Evolutionary conservation across 768 basidiomycete species (phyloP).

Genomic region (Boletus sp.): DNA sequence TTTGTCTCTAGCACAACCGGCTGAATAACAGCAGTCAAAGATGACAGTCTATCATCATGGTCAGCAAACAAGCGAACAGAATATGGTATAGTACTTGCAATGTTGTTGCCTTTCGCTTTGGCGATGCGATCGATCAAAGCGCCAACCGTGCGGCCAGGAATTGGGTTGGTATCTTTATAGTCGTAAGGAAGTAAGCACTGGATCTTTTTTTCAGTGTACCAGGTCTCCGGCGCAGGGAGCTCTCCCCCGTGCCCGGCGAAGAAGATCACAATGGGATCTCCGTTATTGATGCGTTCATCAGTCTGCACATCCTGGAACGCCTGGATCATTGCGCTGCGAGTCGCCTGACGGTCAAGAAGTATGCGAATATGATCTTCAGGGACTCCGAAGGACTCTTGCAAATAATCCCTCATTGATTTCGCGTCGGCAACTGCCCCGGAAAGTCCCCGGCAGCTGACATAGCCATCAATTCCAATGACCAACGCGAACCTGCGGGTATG

Average conservation of each 20-base stretch:
- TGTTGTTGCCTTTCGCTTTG: conserved; percentile 41
- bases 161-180: conserved; percentile 31
- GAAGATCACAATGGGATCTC: conserved; percentile 41
- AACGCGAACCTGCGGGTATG: conserved; percentile 31
- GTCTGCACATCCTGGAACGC: conserved; percentile 22
- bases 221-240: conserved; percentile 27
- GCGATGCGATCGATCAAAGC: conserved; percentile 38
- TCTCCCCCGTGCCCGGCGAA: conserved; percentile 45
- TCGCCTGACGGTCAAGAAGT: conserved; percentile 38
- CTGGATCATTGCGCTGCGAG: conserved; percentile 34
- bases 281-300: conserved; percentile 25
- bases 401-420: conserved; percentile 35
- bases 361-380: conserved; percentile 35
- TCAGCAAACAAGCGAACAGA: not conserved
- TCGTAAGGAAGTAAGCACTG: conserved; percentile 34
- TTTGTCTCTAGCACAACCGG: conserved; percentile 31
- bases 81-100: conserved; percentile 28
- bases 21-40: conserved; percentile 47
- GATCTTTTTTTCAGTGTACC: conserved; percentile 24
- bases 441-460: conserved; percentile 30
- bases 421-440: conserved; percentile 41
- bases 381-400: conserved; percentile 31
- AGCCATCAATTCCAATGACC: conserved; percentile 44
- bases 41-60: conserved; percentile 39
- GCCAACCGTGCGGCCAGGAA: conserved; percentile 45